Base-by-base conservation (phyloP, 345 rosid species). In the Brassica carinata region DNA sequence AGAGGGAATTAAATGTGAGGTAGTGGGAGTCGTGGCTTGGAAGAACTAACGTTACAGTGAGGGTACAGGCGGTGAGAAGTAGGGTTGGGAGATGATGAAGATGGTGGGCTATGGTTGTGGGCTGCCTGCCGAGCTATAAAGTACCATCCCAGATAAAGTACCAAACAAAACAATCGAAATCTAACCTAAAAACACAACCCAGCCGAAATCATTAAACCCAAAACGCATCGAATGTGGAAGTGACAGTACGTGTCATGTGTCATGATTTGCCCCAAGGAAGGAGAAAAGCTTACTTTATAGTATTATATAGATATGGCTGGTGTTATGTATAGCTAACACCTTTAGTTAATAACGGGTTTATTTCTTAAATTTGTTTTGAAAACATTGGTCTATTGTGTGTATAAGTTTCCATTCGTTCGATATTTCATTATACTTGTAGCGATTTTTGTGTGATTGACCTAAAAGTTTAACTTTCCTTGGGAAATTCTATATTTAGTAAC, bases 401-500 rank as follows among this genome's bases (percentile, higher is more conserved):
- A 29, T 29, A 29, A 29, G 31, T 29, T 29, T 29, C 31, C 31
- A 29, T 29, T 29, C 31, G 31, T 3, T 29, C 31, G 31, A 29
- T 29, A 29, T 29, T 29, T 29, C 31, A 29, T 29, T 29, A 45
- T 19, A 63, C 11, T 38, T 57, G 8, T 53, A 34, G 19, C 48
- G 31, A 1, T 0, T 15, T 77, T 29, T 31, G 64, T n/a, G 43
- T 77, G 71, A 69, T 62, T 45, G 57, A 64, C 71, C 38, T 31
- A 27, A 23, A 71, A 33, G 67, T 38, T 57, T 18, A 43, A 43
- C n/a, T 51, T 53, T n/a, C 29, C n/a, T 64, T 55, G 2, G 48
- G 15, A 48, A 10, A 23, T 69, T 51, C 79, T 80, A 80, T 69
- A 30, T 68, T 74, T 80, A 74, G 83, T 74, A 74, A 69, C 67